Evolutionary conservation across 2,329 filamentous ascomycete genomes (phyloP), one percentile per base, ranked within the genome.

Genomic region (Colletotrichum sublineola): DNA sequence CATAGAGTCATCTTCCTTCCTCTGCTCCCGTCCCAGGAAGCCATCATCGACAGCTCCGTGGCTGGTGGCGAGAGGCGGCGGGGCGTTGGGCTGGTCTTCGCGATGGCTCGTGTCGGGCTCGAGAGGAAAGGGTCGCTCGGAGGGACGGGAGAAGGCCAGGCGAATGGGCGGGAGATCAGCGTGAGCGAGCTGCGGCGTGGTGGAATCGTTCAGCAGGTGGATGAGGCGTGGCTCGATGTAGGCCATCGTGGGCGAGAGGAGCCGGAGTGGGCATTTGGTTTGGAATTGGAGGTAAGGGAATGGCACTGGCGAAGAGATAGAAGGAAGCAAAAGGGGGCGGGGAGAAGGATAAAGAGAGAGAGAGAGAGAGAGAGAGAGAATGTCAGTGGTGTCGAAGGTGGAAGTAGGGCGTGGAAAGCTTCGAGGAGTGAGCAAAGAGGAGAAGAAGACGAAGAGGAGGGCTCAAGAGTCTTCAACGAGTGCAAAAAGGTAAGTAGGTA

Each of bases 151-250:
- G 61, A 85, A 84, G 74, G 83, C 79, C 57, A 85, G 73, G 80
- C 81, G 73, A 53, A 90, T 82, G 61, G 89, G 86, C 48, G 89
- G 88, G 3, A 90, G 84, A 73, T 89, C 87, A 77, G 86, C 81
- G 74, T 85, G 84, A 76, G 82, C 83, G 76, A 83, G 81, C 75
- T 84, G 84, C 57, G 86, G 85, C 74, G 84, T 83, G 53, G 84
- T 84, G 61, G 84, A 85, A 77, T 89, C 87, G 80, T 91, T 91
- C 77, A 91, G 84, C 75, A 91, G 82, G 79, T 91, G 89, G 79
- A 91, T 92, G 75, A 92, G 84, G 78, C 89, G 88, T 78, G 90
- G 90, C 86, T 92, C 90, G 82, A 91, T 91, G 78, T 89, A 91
- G 76, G 88, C 88, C 88, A 90, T 90, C 81, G 81, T 88, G 85